These are phyloP conservation scores for Aspergillus latus DNA, from an alignment of 2,329 filamentous ascomycete genomes.

Conservation along the genomic window DNA sequence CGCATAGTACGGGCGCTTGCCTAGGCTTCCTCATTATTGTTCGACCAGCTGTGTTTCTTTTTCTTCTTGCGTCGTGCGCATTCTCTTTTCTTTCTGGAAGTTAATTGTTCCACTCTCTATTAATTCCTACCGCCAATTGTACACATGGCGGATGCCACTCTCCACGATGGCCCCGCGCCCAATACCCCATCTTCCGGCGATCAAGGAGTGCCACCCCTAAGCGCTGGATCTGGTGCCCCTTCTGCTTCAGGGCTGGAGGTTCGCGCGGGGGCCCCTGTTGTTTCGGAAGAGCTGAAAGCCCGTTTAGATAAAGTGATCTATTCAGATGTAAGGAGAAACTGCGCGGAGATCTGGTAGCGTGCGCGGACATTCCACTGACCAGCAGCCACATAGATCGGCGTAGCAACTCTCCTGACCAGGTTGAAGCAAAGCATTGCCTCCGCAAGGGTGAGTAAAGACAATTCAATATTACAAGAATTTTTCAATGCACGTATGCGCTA, in stretches of 20 bases:
- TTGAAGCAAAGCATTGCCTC: conserved; percentile 67
- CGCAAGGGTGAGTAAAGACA: conserved; percentile 50
- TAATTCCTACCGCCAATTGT: background rate
- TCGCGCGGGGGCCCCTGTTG: conserved; percentile 22
- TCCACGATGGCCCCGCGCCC: conserved; percentile 27
- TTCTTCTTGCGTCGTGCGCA: background rate
- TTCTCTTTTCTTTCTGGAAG: background rate
- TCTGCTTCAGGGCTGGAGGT: conserved; percentile 23
- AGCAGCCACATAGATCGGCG: conserved; percentile 52
- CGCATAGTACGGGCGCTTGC: background rate
- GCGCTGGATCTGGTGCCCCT: conserved; percentile 30
- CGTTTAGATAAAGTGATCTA: conserved; percentile 47
- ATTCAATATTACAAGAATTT: conserved; percentile 19
- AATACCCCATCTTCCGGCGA: conserved; percentile 22
- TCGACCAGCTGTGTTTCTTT: conserved; percentile 5
- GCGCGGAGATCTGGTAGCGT: background rate
- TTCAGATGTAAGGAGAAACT: conserved; percentile 43
- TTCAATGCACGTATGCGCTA: conserved; percentile 10
- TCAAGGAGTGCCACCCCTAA: conserved; percentile 33
- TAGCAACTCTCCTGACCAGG: conserved; percentile 61
- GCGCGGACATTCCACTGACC: conserved; percentile 6
- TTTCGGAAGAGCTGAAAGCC: conserved; percentile 38
- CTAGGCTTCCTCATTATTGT: conserved; percentile 17
- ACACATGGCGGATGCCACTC: conserved; percentile 33
- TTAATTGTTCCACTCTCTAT: background rate